phyloP scores from a whole-genome alignment of 1,284 basidiomycete genomes.

The Pyrrhoderma noxium region DNA sequence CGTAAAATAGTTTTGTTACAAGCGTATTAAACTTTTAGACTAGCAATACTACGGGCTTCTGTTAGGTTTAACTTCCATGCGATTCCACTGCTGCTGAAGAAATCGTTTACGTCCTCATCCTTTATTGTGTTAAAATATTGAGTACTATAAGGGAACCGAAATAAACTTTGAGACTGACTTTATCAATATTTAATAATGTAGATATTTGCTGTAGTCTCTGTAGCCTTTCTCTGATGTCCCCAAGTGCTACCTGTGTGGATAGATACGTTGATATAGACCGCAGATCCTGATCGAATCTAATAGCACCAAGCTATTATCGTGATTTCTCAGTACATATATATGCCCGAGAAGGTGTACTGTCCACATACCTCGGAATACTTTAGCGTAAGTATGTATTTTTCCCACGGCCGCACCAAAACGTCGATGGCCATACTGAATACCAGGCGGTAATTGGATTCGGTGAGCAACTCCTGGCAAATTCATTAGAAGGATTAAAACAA shows the following conservation, averaged over 20 bases:
- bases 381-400: slow-evolving; percentile 75
- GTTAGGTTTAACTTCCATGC: slow-evolving; percentile 76
- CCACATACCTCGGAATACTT: slow-evolving; percentile 76
- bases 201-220: slow-evolving; percentile 88
- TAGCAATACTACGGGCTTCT: slow-evolving; percentile 69
- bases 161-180: slow-evolving; percentile 40
- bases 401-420: slow-evolving; percentile 87
- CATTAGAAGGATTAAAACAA: neutral
- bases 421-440: slow-evolving; percentile 85
- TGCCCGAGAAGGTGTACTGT: neutral
- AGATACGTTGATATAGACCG: slow-evolving; percentile 79
- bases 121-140: slow-evolving; percentile 24
- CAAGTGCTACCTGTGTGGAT: slow-evolving; percentile 78
- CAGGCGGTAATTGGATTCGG: slow-evolving; percentile 79
- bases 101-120: slow-evolving; percentile 90
- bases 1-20: neutral
- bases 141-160: slow-evolving; percentile 12
- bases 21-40: slow-evolving; percentile 43
- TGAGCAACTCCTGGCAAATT: slow-evolving; percentile 63
- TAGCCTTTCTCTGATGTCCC: slow-evolving; percentile 88
- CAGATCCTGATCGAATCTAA: slow-evolving; percentile 92
- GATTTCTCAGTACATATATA: slow-evolving; percentile 2
- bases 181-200: slow-evolving; percentile 86
- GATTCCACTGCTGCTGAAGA: slow-evolving; percentile 89
- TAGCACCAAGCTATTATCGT: slow-evolving; percentile 83